Evolutionary conservation across 2,329 filamentous ascomycete species (phyloP).

Genomic region (Claviceps citrina): DNA sequence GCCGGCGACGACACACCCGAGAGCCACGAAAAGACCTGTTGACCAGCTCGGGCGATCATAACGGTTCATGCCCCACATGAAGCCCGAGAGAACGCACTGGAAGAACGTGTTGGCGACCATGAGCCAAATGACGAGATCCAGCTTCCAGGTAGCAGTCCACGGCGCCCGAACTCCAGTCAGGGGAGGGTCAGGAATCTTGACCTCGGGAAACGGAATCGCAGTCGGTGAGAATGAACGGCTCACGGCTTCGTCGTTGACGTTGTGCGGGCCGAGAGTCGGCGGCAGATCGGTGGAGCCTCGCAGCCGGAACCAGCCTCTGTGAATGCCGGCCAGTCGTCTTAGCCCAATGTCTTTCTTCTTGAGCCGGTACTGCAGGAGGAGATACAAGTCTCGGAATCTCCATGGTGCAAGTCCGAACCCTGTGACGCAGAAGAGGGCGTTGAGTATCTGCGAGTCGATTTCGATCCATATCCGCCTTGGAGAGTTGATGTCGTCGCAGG

Average conservation of each 20-base stretch:
- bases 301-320: slow-evolving; percentile 62
- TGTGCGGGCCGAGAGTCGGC: slow-evolving; percentile 34
- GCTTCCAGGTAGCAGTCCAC: slow-evolving; percentile 54
- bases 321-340: slow-evolving; percentile 56
- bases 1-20: slow-evolving; percentile 56
- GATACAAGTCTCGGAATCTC: slow-evolving; percentile 69
- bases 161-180: slow-evolving; percentile 57
- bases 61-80: slow-evolving; percentile 72
- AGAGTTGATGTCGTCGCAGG: slow-evolving; percentile 58
- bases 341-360: slow-evolving; percentile 38
- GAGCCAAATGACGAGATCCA: slow-evolving; percentile 66
- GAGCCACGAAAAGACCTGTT: slow-evolving; percentile 61
- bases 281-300: slow-evolving; percentile 47
- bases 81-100: slow-evolving; percentile 55
- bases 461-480: slow-evolving; percentile 76
- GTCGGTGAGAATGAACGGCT: slow-evolving; percentile 20
- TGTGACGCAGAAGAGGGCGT: slow-evolving; percentile 73
- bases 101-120: slow-evolving; percentile 68
- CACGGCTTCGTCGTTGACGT: slow-evolving; percentile 27
- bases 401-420: slow-evolving; percentile 74
- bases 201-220: slow-evolving; percentile 45
- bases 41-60: slow-evolving; percentile 63
- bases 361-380: slow-evolving; percentile 49
- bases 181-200: slow-evolving; percentile 48
- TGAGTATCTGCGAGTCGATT: slow-evolving; percentile 63